Evolutionary conservation across 257 asterid species (phyloP).

Genomic region (Asclepias syriaca): DNA sequence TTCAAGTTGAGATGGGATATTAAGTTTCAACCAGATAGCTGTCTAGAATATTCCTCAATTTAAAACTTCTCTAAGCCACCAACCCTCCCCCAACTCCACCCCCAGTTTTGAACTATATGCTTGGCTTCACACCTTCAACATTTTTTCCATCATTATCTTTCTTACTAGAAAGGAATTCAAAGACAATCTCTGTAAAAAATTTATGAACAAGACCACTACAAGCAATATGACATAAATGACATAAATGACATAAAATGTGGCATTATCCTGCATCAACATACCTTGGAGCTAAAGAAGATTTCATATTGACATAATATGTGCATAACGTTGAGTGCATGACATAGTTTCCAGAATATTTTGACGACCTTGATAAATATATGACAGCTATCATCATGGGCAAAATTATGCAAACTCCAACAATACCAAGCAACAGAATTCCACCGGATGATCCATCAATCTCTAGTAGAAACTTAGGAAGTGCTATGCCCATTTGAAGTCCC

Average conservation of each 20-base stretch:
- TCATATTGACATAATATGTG: slow-evolving; percentile 91
- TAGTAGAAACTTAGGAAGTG: slow-evolving; percentile 90
- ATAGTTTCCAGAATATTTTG: slow-evolving; percentile 95
- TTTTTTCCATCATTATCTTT: neutral
- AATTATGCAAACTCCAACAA: slow-evolving; percentile 94
- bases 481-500: slow-evolving; percentile 99
- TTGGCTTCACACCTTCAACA: no score
- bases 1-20: neutral
- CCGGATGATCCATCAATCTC: slow-evolving; percentile 94
- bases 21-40: neutral
- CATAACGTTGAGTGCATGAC: slow-evolving; percentile 93
- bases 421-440: slow-evolving; percentile 87
- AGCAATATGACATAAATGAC: slow-evolving; percentile 3
- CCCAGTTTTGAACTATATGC: no score
- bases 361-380: slow-evolving; percentile 83
- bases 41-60: neutral
- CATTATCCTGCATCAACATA: slow-evolving; percentile 18
- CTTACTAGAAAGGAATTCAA: neutral
- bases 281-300: slow-evolving; percentile 99
- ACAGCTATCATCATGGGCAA: slow-evolving; percentile 86
- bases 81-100: neutral
- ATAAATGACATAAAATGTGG: neutral
- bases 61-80: neutral
- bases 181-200: neutral
- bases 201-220: neutral